These are phyloP conservation scores for Lipomyces spencermartinsiae DNA, from an alignment of 805 yeast genomes.

Conservation along the genomic window DNA sequence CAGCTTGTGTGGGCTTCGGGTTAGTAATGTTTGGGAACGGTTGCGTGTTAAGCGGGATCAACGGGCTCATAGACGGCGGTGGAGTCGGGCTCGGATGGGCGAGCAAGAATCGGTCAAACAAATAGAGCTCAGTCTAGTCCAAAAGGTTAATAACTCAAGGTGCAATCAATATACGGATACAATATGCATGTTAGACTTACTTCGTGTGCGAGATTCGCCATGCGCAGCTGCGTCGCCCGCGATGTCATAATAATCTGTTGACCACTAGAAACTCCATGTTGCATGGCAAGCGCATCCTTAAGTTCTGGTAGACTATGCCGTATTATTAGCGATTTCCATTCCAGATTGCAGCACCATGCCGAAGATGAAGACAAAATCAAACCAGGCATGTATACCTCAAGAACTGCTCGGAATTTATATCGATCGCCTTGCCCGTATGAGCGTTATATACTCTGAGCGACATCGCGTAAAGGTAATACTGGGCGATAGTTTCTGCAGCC, in stretches of 20 bases:
- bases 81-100: slow-evolving; percentile 34
- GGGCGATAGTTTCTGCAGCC: background rate
- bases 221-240: slow-evolving; percentile 35
- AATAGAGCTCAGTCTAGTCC: slow-evolving; percentile 31
- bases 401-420: slow-evolving; percentile 25
- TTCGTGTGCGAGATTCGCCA: slow-evolving; percentile 31
- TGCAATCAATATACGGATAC: background rate
- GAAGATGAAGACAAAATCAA: background rate
- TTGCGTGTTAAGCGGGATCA: slow-evolving; percentile 35
- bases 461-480: slow-evolving; percentile 11
- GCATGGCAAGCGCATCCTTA: slow-evolving; percentile 28
- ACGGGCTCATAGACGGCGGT: slow-evolving; percentile 31
- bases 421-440: slow-evolving; percentile 33
- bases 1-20: slow-evolving; percentile 29
- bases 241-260: slow-evolving; percentile 38
- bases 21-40: slow-evolving; percentile 32
- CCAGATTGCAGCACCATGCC: background rate
- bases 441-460: slow-evolving; percentile 32
- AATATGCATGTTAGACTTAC: slow-evolving; percentile 11
- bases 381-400: slow-evolving; percentile 16
- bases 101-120: slow-evolving; percentile 31
- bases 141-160: background rate
- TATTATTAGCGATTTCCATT: background rate
- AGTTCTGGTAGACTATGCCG: slow-evolving; percentile 27
- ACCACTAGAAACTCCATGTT: slow-evolving; percentile 20